Evolutionary conservation across 495 filamentous ascomycete species (phyloP), one percentile per base, ranked within the genome.

Genomic region (Aspergillus leporis): DNA sequence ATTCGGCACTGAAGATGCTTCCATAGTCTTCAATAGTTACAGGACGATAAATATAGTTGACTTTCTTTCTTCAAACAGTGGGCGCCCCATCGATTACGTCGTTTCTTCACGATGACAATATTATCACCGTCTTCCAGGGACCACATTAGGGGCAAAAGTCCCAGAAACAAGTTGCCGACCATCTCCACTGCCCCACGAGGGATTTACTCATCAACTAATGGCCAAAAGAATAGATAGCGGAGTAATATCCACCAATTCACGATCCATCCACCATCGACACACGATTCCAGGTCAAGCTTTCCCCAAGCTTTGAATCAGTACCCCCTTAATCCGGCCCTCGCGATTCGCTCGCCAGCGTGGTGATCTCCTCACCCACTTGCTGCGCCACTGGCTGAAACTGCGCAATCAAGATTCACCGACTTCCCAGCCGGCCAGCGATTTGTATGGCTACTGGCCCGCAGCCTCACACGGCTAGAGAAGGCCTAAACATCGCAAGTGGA

Each of bases 241-340:
- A 47, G 43, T 18, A n/a, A 22, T 47, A 47, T 47, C 43, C 43
- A 47, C 43, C 21, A 23, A 22, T 23, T 47, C 18, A 14, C 43
- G 43, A 53, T 53, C 51, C 49, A 51, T 34, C 22, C n/a, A 40
- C 32, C 16, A 34, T 30, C 51, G 51, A 40, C 38, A 14, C 51
- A 21, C 18, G 14, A 32, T 19, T 21, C 57, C 52, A 50, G 43
- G 63, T 58, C 55, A 66, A 66, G 63, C 63, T 66, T 66, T 66
- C 60, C 60, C 55, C 36, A 66, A 66, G 63, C 63, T 62, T 66
- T 61, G 50, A 49, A 43, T 22, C 18, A 40, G 38, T 2, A 19
- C 40, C 40, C 41, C 31, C 60, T 41, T 58, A 22, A 25, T 16
- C 18, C 40, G 36, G 30, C 14, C 22, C 47, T 45, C 28, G 31